A percentile compares a stretch with the other conserved stretches of the same genome.
phyloP scores from a whole-genome alignment of 192 early-diverging fungal species.

The Obelidium mucronatum region DNA sequence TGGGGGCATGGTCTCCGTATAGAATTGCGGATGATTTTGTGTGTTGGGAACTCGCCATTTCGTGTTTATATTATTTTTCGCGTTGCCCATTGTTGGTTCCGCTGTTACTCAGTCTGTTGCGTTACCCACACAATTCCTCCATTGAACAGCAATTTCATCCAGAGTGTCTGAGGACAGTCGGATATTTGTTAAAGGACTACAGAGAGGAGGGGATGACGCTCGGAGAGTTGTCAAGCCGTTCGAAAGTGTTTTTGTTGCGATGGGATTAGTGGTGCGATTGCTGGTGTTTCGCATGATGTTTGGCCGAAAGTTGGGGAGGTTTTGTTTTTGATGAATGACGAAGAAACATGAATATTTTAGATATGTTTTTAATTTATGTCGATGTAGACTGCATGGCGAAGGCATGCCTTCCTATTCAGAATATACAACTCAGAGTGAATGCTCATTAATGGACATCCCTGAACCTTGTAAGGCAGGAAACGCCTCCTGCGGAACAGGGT shows the following conservation, averaged over 20 bases:
- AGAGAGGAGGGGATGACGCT: constrained; percentile 20
- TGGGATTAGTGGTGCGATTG: not conserved
- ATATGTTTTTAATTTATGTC: too few relatives aligned
- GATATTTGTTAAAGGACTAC: not conserved
- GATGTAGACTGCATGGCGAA: too few relatives aligned
- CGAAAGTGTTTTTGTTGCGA: constrained; percentile 12
- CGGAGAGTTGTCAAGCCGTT: constrained; percentile 19
- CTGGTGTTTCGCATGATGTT: constrained; percentile 7
- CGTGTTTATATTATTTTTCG: constrained; percentile 20
- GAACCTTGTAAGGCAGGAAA: too few relatives aligned
- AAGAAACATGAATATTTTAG: too few relatives aligned
- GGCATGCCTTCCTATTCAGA: too few relatives aligned
- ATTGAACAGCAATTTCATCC: not conserved
- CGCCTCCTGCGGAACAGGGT: too few relatives aligned
- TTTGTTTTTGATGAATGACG: constrained; percentile 28
- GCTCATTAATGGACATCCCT: too few relatives aligned
- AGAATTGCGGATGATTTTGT: constrained; percentile 1
- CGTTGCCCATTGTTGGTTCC: not conserved
- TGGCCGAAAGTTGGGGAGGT: constrained; percentile 10
- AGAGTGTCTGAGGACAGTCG: constrained; percentile 9
- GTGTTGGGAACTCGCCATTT: constrained; percentile 4
- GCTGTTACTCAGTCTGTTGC: constrained; percentile 10
- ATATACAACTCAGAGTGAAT: too few relatives aligned
- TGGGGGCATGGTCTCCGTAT: not conserved
- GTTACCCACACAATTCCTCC: not conserved